A percentile compares a stretch with the other conserved stretches of the same genome.
Conservation (phyloP, 2,329 filamentous ascomycete species). For the Boeremia exigua region DNA sequence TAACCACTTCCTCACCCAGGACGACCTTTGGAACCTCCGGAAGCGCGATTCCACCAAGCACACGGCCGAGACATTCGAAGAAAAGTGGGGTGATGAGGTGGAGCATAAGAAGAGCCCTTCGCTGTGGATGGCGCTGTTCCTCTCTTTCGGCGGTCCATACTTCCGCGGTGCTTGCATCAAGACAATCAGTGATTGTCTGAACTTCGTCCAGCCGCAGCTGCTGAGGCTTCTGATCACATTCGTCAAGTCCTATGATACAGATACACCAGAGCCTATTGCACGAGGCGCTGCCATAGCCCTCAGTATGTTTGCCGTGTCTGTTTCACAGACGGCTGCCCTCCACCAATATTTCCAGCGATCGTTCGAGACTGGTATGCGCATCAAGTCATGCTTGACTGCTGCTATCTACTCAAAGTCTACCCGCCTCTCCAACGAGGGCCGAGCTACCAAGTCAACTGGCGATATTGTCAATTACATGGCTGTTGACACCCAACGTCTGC, state of each 20-base stretch:
- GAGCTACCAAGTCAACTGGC: slow-evolving; percentile 86
- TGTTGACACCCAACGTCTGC: slow-evolving; percentile 92
- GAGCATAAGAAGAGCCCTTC: slow-evolving; percentile 75
- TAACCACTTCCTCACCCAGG: slow-evolving; percentile 87
- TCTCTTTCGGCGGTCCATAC: slow-evolving; percentile 86
- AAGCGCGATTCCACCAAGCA: slow-evolving; percentile 77
- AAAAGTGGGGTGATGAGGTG: slow-evolving; percentile 79
- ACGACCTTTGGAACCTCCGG: slow-evolving; percentile 92
- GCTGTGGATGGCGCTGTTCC: slow-evolving; percentile 84
- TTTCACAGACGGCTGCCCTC: slow-evolving; percentile 85
- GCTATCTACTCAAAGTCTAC: slow-evolving; percentile 93
- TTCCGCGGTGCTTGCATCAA: slow-evolving; percentile 84
- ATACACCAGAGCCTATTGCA: slow-evolving; percentile 75
- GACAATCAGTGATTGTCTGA: slow-evolving; percentile 80
- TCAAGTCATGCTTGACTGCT: slow-evolving; percentile 88
- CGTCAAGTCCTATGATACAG: slow-evolving; percentile 74
- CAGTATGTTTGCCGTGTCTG: slow-evolving; percentile 88
- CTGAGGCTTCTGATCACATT: slow-evolving; percentile 83
- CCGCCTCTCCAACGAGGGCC: slow-evolving; percentile 89
- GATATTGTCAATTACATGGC: slow-evolving; percentile 99
- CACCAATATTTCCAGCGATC: slow-evolving; percentile 98
- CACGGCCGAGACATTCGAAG: slow-evolving; percentile 73
- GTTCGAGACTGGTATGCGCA: slow-evolving; percentile 95
- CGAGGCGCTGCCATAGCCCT: slow-evolving; percentile 87
- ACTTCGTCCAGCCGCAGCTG: slow-evolving; percentile 91